Conservation (phyloP, 768 basidiomycete species). For the Amyloporia xantha region DNA sequence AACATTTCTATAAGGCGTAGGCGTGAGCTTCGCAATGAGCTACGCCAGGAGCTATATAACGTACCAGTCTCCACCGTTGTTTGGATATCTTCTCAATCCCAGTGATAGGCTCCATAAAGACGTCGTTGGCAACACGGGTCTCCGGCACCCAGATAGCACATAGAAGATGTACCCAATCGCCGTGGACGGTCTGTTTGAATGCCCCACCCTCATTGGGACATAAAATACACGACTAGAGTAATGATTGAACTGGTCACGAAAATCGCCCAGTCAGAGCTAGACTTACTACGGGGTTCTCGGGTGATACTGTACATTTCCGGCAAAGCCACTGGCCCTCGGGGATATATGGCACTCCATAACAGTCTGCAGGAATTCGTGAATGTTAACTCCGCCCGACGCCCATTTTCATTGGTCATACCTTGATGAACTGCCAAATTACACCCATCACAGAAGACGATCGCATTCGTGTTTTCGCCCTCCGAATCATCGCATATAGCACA, state of each 20-base stretch:
- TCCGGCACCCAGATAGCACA: constrained; percentile 99
- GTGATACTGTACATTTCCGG: constrained; percentile 95
- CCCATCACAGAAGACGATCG: constrained; percentile 98
- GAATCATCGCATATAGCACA: constrained; percentile 98
- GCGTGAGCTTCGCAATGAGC: not conserved
- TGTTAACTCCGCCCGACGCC: not conserved
- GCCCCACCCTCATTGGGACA: constrained; percentile 97
- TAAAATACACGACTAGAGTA: constrained; percentile 75
- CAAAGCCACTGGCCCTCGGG: constrained; percentile 99
- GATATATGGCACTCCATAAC: constrained; percentile 98
- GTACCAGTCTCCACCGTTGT: constrained; percentile 88
- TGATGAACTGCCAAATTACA: constrained; percentile 99
- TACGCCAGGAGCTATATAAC: constrained; percentile 24
- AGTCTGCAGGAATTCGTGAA: constrained; percentile 64
- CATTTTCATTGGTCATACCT: constrained; percentile 42
- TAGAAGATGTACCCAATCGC: constrained; percentile 93
- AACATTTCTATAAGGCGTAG: constrained; percentile 42
- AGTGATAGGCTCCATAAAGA: constrained; percentile 97
- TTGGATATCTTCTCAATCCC: constrained; percentile 85
- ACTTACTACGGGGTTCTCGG: constrained; percentile 86
- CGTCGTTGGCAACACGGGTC: constrained; percentile 85
- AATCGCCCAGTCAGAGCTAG: too few species aligned
- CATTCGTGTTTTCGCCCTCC: constrained; percentile 97
- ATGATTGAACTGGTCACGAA: not conserved
- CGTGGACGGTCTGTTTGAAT: constrained; percentile 92